These are phyloP conservation scores for Cytospora leucostoma DNA, from an alignment of 2,329 filamentous ascomycete genomes.

Conservation along the genomic window DNA sequence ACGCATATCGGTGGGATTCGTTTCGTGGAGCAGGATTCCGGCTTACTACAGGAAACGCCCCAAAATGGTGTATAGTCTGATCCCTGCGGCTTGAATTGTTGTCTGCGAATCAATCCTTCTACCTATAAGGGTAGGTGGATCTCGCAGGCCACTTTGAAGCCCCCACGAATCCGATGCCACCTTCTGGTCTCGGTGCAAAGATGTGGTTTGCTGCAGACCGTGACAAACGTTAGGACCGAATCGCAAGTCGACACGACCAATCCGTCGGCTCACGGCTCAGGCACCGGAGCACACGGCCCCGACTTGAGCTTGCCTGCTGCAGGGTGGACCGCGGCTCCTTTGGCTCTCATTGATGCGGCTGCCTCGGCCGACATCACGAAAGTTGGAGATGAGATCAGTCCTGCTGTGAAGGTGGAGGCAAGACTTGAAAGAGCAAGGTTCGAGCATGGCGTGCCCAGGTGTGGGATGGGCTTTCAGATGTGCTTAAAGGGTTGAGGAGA, in stretches of 20 bases:
- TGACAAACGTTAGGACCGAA: not conserved
- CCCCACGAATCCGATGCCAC: not conserved
- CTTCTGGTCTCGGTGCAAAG: constrained; percentile 19
- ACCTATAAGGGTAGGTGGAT: no score
- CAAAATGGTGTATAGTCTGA: no score
- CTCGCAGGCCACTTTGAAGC: no score
- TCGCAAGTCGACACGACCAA: not conserved
- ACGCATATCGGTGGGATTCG: no score
- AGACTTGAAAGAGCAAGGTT: not conserved
- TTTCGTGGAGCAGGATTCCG: no score
- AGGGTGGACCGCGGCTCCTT: not conserved
- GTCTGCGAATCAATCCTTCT: no score
- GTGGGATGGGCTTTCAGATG: not conserved
- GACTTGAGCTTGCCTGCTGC: not conserved
- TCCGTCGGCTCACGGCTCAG: not conserved
- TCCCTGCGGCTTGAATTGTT: no score
- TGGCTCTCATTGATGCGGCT: constrained; percentile 18
- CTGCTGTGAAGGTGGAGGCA: constrained; percentile 13
- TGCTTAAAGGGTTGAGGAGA: constrained; percentile 4
- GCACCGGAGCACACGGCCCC: not conserved
- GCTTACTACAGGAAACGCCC: no score
- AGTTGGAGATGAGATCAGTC: constrained; percentile 2
- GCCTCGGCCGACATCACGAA: not conserved
- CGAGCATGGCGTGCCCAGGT: not conserved
- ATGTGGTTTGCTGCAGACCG: not conserved